These are phyloP conservation scores for Yamadazyma oceani DNA, from an alignment of 1,139 yeast genomes.

Conservation along the genomic window DNA sequence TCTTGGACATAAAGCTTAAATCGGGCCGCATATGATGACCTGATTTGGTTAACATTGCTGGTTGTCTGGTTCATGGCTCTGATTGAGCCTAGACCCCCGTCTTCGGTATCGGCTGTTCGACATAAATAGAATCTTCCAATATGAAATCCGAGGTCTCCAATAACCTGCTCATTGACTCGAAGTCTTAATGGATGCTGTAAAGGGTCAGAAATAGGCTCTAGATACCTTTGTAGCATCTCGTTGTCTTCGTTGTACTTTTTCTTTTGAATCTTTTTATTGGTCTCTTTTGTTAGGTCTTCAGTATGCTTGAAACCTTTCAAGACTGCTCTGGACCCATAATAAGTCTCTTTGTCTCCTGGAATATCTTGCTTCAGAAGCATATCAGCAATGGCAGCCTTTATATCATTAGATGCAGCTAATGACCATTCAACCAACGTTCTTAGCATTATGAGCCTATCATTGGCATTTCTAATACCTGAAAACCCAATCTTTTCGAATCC, in stretches of 20 bases:
- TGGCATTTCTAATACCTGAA: slow-evolving; percentile 40
- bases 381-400: slow-evolving; percentile 37
- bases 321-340: slow-evolving; percentile 40
- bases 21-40: slow-evolving; percentile 29
- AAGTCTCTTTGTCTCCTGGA: slow-evolving; percentile 47
- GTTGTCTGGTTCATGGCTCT: slow-evolving; percentile 31
- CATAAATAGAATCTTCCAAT: slow-evolving; percentile 49
- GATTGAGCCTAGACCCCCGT: slow-evolving; percentile 42
- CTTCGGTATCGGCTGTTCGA: slow-evolving; percentile 37
- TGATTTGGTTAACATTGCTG: slow-evolving; percentile 19
- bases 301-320: slow-evolving; percentile 39
- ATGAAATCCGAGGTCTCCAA: slow-evolving; percentile 48
- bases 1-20: slow-evolving; percentile 56
- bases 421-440: slow-evolving; percentile 53
- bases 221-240: slow-evolving; percentile 26
- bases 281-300: slow-evolving; percentile 30
- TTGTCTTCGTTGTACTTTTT: slow-evolving; percentile 27
- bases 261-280: slow-evolving; percentile 32
- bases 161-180: slow-evolving; percentile 41
- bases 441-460: slow-evolving; percentile 47
- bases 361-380: slow-evolving; percentile 38
- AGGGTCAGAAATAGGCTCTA: slow-evolving; percentile 47
- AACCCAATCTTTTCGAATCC: slow-evolving; percentile 47
- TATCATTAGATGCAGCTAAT: slow-evolving; percentile 39
- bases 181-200: slow-evolving; percentile 36